phyloP scores from a whole-genome alignment of 2,329 filamentous ascomycete genomes.

The Fonsecaea pugnacius region DNA sequence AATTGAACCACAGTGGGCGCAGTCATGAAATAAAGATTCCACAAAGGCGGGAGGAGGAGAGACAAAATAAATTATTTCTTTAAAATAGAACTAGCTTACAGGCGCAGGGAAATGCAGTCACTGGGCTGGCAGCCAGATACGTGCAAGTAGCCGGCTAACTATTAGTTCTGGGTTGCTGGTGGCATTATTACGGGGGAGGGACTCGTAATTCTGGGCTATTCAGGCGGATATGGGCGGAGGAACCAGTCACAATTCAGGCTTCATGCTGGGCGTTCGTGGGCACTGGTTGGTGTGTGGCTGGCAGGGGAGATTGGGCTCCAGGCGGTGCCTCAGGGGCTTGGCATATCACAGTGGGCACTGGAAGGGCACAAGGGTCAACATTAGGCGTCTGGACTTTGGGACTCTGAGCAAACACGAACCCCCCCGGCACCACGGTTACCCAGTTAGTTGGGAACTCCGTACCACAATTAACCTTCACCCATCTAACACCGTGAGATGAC shows the following conservation, averaged over 20 bases:
- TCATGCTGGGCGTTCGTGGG: neutral
- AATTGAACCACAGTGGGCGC: neutral
- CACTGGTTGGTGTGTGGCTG: neutral
- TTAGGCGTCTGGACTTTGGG: neutral
- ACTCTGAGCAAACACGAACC: neutral
- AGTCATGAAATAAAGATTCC: neutral
- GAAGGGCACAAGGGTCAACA: neutral
- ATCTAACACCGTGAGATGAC: neutral
- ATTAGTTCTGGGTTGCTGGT: neutral
- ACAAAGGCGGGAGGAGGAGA: neutral
- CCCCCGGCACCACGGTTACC: constrained; percentile 2
- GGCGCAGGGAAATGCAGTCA: neutral
- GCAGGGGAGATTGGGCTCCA: neutral
- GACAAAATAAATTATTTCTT: constrained; percentile 3
- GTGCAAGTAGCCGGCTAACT: neutral
- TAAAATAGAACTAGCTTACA: neutral
- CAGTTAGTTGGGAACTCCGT: neutral
- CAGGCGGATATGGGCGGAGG: neutral
- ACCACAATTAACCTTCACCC: constrained; percentile 6
- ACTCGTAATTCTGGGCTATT: neutral
- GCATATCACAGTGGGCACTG: neutral
- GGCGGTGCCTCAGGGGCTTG: neutral
- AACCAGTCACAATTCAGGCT: neutral
- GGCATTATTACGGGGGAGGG: neutral
- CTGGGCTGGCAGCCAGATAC: neutral